phyloP scores from a whole-genome alignment of 441 rosid species.

The Corymbia calophylla region DNA sequence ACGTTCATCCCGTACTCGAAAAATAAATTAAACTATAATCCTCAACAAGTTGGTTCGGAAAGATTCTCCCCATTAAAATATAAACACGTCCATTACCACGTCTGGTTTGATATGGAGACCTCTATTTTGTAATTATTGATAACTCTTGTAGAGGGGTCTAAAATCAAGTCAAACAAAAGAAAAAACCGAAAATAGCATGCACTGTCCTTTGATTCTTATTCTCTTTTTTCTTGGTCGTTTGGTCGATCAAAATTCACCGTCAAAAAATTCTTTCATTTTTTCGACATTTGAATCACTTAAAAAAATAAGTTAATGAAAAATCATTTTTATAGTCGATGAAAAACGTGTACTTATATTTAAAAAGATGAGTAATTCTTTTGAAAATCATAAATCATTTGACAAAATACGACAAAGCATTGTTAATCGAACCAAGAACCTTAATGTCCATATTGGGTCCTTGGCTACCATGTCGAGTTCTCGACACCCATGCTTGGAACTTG shows the following conservation, averaged over 20 bases:
- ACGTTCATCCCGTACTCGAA: neutral
- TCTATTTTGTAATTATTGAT: neutral
- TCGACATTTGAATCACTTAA: neutral
- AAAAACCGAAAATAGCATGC: neutral
- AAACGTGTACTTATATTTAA: neutral
- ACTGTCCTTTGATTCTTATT: neutral
- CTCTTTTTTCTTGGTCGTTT: neutral
- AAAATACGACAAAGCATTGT: accelerated
- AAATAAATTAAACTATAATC: neutral
- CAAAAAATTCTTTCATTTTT: neutral
- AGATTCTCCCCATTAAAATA: neutral
- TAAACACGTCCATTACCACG: neutral
- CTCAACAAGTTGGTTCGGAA: neutral
- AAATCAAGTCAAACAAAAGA: neutral
- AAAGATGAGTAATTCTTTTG: neutral
- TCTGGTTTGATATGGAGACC: neutral
- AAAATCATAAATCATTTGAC: neutral
- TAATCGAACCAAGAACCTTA: neutral
- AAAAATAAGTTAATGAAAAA: neutral
- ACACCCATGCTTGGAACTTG: accelerated
- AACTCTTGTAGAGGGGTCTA: neutral
- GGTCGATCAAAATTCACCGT: neutral
- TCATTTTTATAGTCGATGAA: accelerated
- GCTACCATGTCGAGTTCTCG: accelerated
- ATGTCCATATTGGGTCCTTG: accelerated